Evolutionary conservation across 768 basidiomycete species (phyloP).

Genomic region (Rhodotorula kratochvilovae): DNA sequence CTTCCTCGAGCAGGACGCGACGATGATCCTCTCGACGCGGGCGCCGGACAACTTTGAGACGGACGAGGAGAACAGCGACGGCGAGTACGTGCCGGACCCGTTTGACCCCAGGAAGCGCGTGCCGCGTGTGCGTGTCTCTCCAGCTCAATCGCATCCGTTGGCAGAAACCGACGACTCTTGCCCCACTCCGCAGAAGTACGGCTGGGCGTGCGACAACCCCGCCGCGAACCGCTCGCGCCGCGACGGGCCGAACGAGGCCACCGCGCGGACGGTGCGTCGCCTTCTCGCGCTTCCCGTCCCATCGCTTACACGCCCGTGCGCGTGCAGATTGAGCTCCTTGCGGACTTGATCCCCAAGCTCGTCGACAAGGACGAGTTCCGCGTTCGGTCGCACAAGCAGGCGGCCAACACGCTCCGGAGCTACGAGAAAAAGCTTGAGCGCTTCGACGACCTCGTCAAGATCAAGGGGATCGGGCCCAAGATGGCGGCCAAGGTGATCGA

Average conservation of each 20-base stretch:
- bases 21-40: neutral
- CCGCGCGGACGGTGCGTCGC: constrained; percentile 8
- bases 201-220: neutral
- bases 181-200: neutral
- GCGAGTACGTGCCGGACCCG: neutral
- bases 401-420: neutral
- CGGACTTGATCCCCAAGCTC: neutral
- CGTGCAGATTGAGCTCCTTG: constrained; percentile 15
- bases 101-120: neutral
- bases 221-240: neutral
- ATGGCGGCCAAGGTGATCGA: constrained; percentile 21
- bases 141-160: no score
- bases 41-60: neutral
- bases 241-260: constrained; percentile 21
- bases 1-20: neutral
- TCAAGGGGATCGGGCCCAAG: constrained; percentile 12
- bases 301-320: no score
- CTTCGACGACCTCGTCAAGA: neutral
- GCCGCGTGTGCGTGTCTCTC: neutral
- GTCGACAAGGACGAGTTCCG: constrained; percentile 3
- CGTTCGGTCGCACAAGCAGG: constrained; percentile 4
- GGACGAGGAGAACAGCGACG: constrained; percentile 2
- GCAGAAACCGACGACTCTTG: neutral
- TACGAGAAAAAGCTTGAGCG: neutral
- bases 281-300: no score